These are phyloP conservation scores for Leccinellum albellum DNA, from an alignment of 768 basidiomycete genomes.

Conservation along the genomic window DNA sequence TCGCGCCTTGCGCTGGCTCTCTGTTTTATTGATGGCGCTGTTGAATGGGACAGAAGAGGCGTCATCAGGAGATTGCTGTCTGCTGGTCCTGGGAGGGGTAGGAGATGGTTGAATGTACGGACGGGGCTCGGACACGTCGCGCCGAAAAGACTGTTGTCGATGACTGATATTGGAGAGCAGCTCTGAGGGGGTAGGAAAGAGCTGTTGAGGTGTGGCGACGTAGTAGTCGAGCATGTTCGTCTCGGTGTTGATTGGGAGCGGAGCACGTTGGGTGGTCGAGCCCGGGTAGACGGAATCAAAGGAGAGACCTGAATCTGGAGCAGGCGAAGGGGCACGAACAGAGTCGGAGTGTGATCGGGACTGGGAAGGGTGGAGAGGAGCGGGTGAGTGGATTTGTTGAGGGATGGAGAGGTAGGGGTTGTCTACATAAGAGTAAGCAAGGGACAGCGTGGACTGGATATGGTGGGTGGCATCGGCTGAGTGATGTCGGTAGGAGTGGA, in stretches of 20 bases:
- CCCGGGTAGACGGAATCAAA: constrained; percentile 6
- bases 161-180: constrained; percentile 45
- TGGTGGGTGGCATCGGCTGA: background rate
- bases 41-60: background rate
- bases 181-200: constrained; percentile 66
- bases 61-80: constrained; percentile 15
- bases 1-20: constrained; percentile 54
- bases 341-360: background rate
- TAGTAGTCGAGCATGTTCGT: constrained; percentile 21
- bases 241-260: background rate
- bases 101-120: constrained; percentile 9
- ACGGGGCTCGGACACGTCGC: constrained; percentile 1
- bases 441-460: background rate
- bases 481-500: background rate
- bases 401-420: constrained; percentile 2
- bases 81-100: constrained; percentile 2
- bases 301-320: constrained; percentile 2
- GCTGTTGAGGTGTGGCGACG: constrained; percentile 27
- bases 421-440: constrained; percentile 17
- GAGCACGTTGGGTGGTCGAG: constrained; percentile 1
- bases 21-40: constrained; percentile 30
- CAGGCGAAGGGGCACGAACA: constrained; percentile 7
- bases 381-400: constrained; percentile 1
- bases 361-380: background rate
- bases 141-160: constrained; percentile 3